Evolutionary conservation across 75 land plant species (phyloP).

Genomic region (Larix kaempferi): DNA sequence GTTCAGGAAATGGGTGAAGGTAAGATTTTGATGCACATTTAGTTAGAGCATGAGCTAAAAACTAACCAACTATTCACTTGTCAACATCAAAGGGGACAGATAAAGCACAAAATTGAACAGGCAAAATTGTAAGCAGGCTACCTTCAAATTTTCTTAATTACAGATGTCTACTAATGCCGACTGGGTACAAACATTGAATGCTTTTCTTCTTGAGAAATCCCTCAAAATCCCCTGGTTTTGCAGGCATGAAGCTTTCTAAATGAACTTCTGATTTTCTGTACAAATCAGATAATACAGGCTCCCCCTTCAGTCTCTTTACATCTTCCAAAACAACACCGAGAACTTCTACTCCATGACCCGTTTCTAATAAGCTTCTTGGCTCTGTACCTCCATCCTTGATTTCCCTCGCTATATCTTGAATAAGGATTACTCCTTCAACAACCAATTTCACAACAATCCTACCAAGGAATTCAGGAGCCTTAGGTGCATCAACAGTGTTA

Average conservation of each 20-base stretch:
- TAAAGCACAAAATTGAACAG: conserved; percentile 8
- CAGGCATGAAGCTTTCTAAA: conserved; percentile 59
- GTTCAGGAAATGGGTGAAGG: neutral
- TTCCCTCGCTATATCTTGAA: conserved; percentile 47
- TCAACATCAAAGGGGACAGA: neutral
- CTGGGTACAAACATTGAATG: conserved; percentile 4
- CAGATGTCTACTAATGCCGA: neutral
- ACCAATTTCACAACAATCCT: conserved; percentile 56
- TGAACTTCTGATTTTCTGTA: conserved; percentile 42
- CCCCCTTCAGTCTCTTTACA: conserved; percentile 58
- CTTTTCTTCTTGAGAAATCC: conserved; percentile 38
- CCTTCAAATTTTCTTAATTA: conserved; percentile 5
- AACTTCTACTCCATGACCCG: conserved; percentile 57
- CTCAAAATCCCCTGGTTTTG: conserved; percentile 52
- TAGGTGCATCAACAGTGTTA: conserved; percentile 75
- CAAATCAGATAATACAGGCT: conserved; percentile 43
- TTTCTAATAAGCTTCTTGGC: conserved; percentile 47
- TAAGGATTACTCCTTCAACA: conserved; percentile 38
- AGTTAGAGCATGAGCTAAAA: neutral
- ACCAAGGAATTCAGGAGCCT: conserved; percentile 80
- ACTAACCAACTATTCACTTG: conserved; percentile 4
- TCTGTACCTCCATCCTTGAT: conserved; percentile 61
- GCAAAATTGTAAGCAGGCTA: conserved; percentile 8
- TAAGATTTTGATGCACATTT: neutral
- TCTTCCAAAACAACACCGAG: conserved; percentile 64